A percentile compares a stretch with the other conserved stretches of the same genome.
Conservation (phyloP, 345 rosid species). For the Triadica sebifera region DNA sequence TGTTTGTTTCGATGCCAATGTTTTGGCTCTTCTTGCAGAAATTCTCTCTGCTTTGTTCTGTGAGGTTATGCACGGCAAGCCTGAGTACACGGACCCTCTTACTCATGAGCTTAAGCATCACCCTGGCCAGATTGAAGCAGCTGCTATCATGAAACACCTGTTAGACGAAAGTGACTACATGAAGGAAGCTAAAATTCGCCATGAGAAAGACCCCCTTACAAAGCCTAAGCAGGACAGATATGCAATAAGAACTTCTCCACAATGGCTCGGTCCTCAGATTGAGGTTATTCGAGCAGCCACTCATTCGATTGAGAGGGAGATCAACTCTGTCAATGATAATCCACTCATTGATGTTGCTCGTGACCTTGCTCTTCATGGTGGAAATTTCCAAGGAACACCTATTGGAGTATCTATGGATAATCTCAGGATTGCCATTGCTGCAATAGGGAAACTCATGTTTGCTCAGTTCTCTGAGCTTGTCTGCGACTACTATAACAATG, state of each 20-base stretch:
- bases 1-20: constrained; percentile 48
- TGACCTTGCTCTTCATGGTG: constrained; percentile 44
- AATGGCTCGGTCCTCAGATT: constrained; percentile 53
- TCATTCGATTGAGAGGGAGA: constrained; percentile 46
- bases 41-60: constrained; percentile 44
- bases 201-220: constrained; percentile 42
- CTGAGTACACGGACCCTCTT: constrained; percentile 38
- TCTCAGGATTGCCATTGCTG: constrained; percentile 45
- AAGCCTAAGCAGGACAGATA: constrained; percentile 51
- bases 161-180: constrained; percentile 38
- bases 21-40: constrained; percentile 37
- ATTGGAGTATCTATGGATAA: constrained; percentile 58
- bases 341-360: constrained; percentile 46
- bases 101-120: constrained; percentile 55
- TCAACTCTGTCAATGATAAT: constrained; percentile 51
- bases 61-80: constrained; percentile 49
- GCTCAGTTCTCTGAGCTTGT: constrained; percentile 56
- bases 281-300: constrained; percentile 47
- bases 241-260: constrained; percentile 51
- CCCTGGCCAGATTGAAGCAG: constrained; percentile 52
- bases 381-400: constrained; percentile 56
- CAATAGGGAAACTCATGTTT: constrained; percentile 50
- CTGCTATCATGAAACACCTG: constrained; percentile 44
- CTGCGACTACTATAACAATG: constrained; percentile 48
- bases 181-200: constrained; percentile 35